A percentile compares a stretch with the other conserved stretches of the same genome.
Evolutionary conservation across 495 filamentous ascomycete species (phyloP).

Genomic region (Penicillium dipodomyicola): DNA sequence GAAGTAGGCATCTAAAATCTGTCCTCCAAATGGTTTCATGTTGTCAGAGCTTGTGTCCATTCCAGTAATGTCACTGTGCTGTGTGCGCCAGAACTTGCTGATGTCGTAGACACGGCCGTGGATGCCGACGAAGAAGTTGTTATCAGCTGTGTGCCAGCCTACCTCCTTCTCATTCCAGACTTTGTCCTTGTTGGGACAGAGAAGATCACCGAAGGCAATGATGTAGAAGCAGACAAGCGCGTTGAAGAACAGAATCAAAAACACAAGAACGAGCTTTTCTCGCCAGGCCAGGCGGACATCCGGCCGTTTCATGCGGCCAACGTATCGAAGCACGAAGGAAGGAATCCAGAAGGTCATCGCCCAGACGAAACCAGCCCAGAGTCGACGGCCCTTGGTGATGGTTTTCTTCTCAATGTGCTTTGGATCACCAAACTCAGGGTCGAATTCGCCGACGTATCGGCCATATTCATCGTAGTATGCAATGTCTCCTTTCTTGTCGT

Average conservation of each 20-base stretch:
- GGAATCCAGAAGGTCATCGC: slow-evolving; percentile 92
- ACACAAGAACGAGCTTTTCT: slow-evolving; percentile 83
- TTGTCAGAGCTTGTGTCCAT: slow-evolving; percentile 56
- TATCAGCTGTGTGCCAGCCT: slow-evolving; percentile 60
- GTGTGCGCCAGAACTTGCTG: slow-evolving; percentile 74
- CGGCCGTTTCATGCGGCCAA: slow-evolving; percentile 95
- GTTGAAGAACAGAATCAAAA: slow-evolving; percentile 81
- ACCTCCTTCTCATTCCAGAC: slow-evolving; percentile 79
- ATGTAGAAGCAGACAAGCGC: slow-evolving; percentile 89
- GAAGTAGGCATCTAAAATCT: slow-evolving; percentile 82
- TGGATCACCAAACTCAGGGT: slow-evolving; percentile 71
- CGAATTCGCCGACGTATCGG: slow-evolving; percentile 57
- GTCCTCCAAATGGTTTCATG: slow-evolving; percentile 76
- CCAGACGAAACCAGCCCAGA: slow-evolving; percentile 85
- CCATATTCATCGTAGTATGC: slow-evolving; percentile 61
- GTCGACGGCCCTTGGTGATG: slow-evolving; percentile 58
- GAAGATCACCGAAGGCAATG: slow-evolving; percentile 73
- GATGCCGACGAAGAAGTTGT: slow-evolving; percentile 87
- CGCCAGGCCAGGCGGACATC: slow-evolving; percentile 97
- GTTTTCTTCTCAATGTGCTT: slow-evolving; percentile 73
- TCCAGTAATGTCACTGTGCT: slow-evolving; percentile 68
- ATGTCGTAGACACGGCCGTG: slow-evolving; percentile 92
- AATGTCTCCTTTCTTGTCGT: slow-evolving; percentile 66
- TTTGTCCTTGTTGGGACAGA: slow-evolving; percentile 91
- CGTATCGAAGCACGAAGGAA: slow-evolving; percentile 70